These are phyloP conservation scores for Phyllosticta citriasiana DNA, from an alignment of 2,329 filamentous ascomycete genomes.

Conservation along the genomic window DNA sequence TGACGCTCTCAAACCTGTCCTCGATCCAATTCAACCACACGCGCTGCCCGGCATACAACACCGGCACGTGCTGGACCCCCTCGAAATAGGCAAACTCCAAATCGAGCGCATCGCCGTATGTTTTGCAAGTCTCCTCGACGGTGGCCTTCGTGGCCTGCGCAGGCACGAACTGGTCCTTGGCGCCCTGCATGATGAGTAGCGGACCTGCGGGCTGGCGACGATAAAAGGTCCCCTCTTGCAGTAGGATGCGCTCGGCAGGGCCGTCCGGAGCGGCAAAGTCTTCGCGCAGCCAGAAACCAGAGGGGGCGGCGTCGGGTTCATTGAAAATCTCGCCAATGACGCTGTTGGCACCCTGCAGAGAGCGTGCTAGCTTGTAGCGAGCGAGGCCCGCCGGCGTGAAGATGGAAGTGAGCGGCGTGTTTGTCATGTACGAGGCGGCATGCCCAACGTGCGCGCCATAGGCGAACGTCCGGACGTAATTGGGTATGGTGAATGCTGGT, in stretches of 20 bases:
- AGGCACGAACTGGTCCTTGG: not conserved
- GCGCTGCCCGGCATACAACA: slow-evolving; percentile 20
- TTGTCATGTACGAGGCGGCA: not conserved
- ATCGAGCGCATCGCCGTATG: slow-evolving; percentile 6
- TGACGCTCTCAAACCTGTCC: slow-evolving; percentile 17
- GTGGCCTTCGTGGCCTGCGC: not conserved
- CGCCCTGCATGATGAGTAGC: slow-evolving; percentile 1
- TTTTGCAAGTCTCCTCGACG: not conserved
- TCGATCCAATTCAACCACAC: slow-evolving; percentile 23
- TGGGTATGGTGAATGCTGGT: not conserved
- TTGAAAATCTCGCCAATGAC: not conserved
- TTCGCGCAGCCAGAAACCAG: not conserved
- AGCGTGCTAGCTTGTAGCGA: not conserved
- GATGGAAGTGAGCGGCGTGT: not conserved
- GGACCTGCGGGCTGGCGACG: not conserved
- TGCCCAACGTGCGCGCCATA: not conserved
- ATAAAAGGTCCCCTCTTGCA: not conserved
- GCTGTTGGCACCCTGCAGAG: not conserved
- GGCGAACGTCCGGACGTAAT: not conserved
- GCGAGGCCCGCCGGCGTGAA: not conserved
- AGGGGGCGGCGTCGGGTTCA: too few species aligned
- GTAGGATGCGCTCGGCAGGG: not conserved
- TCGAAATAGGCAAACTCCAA: slow-evolving; percentile 19
- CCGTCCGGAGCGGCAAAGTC: not conserved
- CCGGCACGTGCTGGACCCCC: slow-evolving; percentile 21